Conservation (phyloP, 805 yeast species). For the Teunomyces funiuensis region DNA sequence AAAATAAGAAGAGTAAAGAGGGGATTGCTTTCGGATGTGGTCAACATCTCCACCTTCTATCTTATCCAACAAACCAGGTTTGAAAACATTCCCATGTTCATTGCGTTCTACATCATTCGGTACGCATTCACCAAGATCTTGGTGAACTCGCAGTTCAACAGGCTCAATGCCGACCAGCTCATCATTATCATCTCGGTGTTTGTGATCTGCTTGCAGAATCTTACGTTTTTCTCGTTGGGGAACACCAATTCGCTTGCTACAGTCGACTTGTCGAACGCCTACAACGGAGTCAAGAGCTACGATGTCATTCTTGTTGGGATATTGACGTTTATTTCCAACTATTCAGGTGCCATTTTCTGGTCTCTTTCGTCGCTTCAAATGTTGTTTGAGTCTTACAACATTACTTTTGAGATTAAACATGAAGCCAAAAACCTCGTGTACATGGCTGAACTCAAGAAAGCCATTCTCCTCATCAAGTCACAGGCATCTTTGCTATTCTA, state of each 20-base stretch:
- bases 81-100: conserved; percentile 55
- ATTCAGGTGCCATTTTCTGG: conserved; percentile 86
- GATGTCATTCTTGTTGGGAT: conserved; percentile 70
- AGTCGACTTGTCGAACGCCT: conserved; percentile 86
- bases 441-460: conserved; percentile 28
- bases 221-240: conserved; percentile 83
- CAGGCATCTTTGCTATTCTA: conserved; percentile 53
- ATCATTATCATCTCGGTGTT: conserved; percentile 31
- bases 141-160: conserved; percentile 6
- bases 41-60: conserved; percentile 37
- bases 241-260: conserved; percentile 92
- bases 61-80: conserved; percentile 56
- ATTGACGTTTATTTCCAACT: conserved; percentile 79
- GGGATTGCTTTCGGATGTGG: conserved; percentile 35
- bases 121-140: conserved; percentile 17
- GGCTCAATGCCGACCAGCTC: conserved; percentile 16
- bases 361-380: conserved; percentile 47
- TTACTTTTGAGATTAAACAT: conserved; percentile 13
- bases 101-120: conserved; percentile 34
- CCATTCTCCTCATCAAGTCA: conserved; percentile 34
- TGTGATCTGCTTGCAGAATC: conserved; percentile 61
- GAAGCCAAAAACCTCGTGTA: conserved; percentile 13
- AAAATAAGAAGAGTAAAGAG: conserved; percentile 21
- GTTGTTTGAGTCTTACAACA: conserved; percentile 32
- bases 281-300: conserved; percentile 80